Conservation (phyloP, 106 monocot species). For the Gastrodia elata region DNA sequence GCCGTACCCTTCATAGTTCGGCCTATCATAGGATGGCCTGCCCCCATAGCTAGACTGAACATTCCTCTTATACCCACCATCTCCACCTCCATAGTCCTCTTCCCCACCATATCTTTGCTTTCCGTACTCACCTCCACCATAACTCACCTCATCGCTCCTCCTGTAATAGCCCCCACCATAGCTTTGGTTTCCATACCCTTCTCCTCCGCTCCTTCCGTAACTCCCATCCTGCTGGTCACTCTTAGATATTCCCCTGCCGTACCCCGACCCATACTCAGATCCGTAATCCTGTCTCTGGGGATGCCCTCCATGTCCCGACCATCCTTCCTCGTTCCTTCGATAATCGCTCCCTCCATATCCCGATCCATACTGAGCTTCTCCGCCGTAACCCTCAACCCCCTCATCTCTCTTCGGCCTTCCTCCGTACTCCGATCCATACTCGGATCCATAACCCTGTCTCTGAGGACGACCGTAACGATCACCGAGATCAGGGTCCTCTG, state of each 20-base stretch:
- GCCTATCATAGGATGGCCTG: conserved; percentile 15
- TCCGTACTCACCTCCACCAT: conserved; percentile 1
- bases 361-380: conserved; percentile 1
- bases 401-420: conserved; percentile 4
- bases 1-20: conserved; percentile 12
- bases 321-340: neutral
- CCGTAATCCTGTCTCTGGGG: neutral
- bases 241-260: conserved; percentile 12
- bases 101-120: neutral
- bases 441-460: conserved; percentile 19
- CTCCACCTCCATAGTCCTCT: conserved; percentile 13
- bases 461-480: conserved; percentile 22
- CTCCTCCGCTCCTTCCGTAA: conserved; percentile 5
- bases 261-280: neutral
- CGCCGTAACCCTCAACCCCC: neutral
- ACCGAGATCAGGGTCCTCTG: conserved; percentile 9
- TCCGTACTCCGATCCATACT: conserved; percentile 18
- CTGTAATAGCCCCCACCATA: conserved; percentile 16
- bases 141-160: conserved; percentile 20
- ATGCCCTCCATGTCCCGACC: neutral
- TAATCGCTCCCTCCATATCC: no score
- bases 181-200: conserved; percentile 1
- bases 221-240: neutral
- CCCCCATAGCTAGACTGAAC: conserved; percentile 20
- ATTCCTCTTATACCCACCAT: conserved; percentile 13